Base-by-base conservation (phyloP, 2,329 filamentous ascomycete species). In the Coleophoma crateriformis region DNA sequence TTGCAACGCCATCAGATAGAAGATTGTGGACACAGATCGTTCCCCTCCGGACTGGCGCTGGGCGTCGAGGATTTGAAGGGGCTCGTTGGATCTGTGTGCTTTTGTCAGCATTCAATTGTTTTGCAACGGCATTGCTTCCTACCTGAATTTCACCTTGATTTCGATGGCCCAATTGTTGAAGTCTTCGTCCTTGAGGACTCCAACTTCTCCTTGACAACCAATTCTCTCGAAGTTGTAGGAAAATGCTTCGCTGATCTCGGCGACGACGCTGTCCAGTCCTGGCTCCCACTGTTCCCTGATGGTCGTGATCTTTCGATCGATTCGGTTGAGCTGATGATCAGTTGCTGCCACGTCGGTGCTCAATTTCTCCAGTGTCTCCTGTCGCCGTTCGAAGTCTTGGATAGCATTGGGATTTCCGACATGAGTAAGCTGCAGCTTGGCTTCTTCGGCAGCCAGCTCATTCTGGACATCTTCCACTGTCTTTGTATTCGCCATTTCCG, bases 1-100 rank as follows among this genome's bases (percentile, higher is more conserved):
- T 68, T 99, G 94, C 22, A 99, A 80, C 5, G 94, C 90, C 91
- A 99, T 97, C 50, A 99, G 88, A 71, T 95, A 99, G 77, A 97
- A 99, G 64, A 97, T 95, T 13, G 94, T 99, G 19, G 90, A 95
- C 19, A 99, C 92, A 20, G 94, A 90, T 52, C 94, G 87, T 72
- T 99, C 94, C 56, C 94, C 94, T 61, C 94, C 94, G 1, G 92
- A 97, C 68, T 99, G 94, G 6, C 94, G 88, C 66, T 97, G 91
- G 41, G 89, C 86, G 61, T 95, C 87, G 20, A 99, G 84, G 32
- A 91, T 75, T 54, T 92, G 89, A 4, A 97, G 82, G 3, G 79
- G 81, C 66, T 97, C 94, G 64, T 85, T 82, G 63, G 92, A 86
- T 48, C 85, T 86, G 66, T 56, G 14, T 35, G 20, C n/a, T 55